phyloP scores from a whole-genome alignment of 495 filamentous ascomycete genomes.

The Elasticomyces elasticus region DNA sequence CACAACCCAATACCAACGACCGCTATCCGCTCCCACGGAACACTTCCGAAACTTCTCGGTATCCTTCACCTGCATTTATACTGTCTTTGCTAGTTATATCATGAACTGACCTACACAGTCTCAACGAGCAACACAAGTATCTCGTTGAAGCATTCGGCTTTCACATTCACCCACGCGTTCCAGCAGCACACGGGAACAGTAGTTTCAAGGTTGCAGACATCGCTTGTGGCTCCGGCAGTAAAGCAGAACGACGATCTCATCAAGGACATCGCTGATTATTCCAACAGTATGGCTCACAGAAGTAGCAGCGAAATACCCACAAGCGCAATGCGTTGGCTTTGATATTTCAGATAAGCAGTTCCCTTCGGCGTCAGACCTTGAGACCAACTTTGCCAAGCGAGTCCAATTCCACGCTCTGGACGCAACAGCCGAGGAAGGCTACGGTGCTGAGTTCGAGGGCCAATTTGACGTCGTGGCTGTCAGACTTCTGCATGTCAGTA shows the following conservation, averaged over 20 bases:
- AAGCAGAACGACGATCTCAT: no score
- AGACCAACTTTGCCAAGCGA: background rate
- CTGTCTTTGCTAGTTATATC: background rate
- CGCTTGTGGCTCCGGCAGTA: constrained; percentile 1
- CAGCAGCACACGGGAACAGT: background rate
- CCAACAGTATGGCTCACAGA: background rate
- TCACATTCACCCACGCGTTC: background rate
- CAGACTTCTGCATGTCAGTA: background rate
- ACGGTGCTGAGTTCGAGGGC: background rate
- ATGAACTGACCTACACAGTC: background rate
- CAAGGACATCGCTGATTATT: background rate
- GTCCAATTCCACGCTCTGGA: background rate
- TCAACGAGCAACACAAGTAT: constrained; percentile 2
- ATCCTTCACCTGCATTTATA: background rate
- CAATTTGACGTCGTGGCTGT: background rate
- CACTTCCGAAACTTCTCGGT: background rate
- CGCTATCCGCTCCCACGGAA: background rate
- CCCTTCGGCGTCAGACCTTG: background rate
- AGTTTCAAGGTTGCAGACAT: background rate
- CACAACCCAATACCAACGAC: background rate
- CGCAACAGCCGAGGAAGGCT: background rate
- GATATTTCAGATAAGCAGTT: background rate
- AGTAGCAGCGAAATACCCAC: background rate
- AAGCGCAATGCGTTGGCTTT: constrained; percentile 1
- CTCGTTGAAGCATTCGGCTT: background rate